Evolutionary conservation across 2,329 filamentous ascomycete genomes (phyloP).

Genomic region (Pseudogymnoascus sp.): DNA sequence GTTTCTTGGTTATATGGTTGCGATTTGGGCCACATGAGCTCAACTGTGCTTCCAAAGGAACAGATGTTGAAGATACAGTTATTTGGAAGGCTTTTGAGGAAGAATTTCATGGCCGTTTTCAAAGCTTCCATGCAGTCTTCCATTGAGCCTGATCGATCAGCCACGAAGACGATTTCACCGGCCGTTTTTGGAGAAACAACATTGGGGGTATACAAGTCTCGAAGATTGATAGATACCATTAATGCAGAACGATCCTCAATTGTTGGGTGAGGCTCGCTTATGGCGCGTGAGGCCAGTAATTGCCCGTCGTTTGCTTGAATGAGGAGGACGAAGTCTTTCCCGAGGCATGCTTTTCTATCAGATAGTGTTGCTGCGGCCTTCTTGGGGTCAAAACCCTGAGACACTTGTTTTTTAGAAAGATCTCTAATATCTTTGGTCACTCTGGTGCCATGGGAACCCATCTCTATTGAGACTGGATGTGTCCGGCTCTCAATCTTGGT

Average conservation of each 20-base stretch:
- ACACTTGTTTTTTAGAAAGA: not conserved
- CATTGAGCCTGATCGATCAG: slow-evolving; percentile 67
- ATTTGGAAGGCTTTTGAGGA: slow-evolving; percentile 58
- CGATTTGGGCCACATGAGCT: slow-evolving; percentile 44
- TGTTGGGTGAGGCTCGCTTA: slow-evolving; percentile 51
- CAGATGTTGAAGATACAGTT: slow-evolving; percentile 64
- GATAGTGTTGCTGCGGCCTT: slow-evolving; percentile 57
- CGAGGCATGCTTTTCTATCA: slow-evolving; percentile 45
- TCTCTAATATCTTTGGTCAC: slow-evolving; percentile 12
- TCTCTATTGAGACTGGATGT: slow-evolving; percentile 11
- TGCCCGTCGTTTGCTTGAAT: slow-evolving; percentile 53
- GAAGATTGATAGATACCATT: slow-evolving; percentile 52
- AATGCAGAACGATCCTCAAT: slow-evolving; percentile 56
- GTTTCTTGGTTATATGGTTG: slow-evolving; percentile 38
- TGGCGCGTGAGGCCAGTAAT: slow-evolving; percentile 45
- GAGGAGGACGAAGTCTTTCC: slow-evolving; percentile 61
- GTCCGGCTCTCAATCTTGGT: slow-evolving; percentile 11
- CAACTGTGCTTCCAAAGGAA: slow-evolving; percentile 49
- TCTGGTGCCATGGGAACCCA: slow-evolving; percentile 9
- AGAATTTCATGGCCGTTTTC: slow-evolving; percentile 50
- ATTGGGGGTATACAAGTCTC: slow-evolving; percentile 47
- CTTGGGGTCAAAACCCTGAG: slow-evolving; percentile 24
- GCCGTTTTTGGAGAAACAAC: slow-evolving; percentile 51
- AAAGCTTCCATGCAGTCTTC: slow-evolving; percentile 44
- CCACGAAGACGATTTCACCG: slow-evolving; percentile 64